Percentiles rank a stretch among this genome's conserved stretches.
These are phyloP conservation scores for Jimgerdemannia flammicorona DNA, from an alignment of 192 early-diverging fungal genomes.

Conservation along the genomic window DNA sequence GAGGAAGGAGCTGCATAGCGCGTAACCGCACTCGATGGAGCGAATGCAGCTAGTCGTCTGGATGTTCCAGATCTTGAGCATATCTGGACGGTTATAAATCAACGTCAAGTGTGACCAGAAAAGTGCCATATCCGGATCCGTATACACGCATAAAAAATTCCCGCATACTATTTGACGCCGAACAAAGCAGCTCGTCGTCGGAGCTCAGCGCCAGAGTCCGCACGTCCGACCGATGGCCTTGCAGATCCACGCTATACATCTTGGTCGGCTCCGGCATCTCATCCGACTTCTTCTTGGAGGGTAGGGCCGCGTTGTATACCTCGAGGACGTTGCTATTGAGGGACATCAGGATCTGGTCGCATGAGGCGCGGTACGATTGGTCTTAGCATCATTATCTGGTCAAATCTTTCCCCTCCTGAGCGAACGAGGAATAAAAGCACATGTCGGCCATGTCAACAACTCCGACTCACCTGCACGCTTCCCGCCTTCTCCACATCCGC, in stretches of 20 bases:
- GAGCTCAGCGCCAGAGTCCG: slow-evolving; percentile 85
- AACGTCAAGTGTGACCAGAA: no score
- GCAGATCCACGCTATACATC: slow-evolving; percentile 69
- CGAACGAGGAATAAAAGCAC: slow-evolving; percentile 4
- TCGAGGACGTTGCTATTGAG: slow-evolving; percentile 85
- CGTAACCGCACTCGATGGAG: slow-evolving; percentile 89
- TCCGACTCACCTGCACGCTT: slow-evolving; percentile 31
- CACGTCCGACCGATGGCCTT: slow-evolving; percentile 89
- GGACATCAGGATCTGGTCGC: slow-evolving; percentile 58
- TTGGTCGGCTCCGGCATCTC: slow-evolving; percentile 65
- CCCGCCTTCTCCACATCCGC: slow-evolving; percentile 46
- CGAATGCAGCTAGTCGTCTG: slow-evolving; percentile 79
- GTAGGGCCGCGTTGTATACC: slow-evolving; percentile 65
- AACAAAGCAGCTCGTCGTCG: slow-evolving; percentile 83
- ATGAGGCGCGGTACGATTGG: not conserved
- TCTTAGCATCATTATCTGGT: no score
- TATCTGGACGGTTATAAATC: slow-evolving; percentile 29
- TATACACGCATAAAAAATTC: not conserved
- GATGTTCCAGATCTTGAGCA: slow-evolving; percentile 90
- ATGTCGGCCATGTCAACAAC: slow-evolving; percentile 37
- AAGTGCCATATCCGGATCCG: no score
- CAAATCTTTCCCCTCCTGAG: no score
- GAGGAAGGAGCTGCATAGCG: slow-evolving; percentile 88
- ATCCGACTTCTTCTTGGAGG: slow-evolving; percentile 54
- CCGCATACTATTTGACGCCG: slow-evolving; percentile 72